Base-by-base conservation (phyloP, 768 basidiomycete genomes). In the Melanogaster broomeanus region DNA sequence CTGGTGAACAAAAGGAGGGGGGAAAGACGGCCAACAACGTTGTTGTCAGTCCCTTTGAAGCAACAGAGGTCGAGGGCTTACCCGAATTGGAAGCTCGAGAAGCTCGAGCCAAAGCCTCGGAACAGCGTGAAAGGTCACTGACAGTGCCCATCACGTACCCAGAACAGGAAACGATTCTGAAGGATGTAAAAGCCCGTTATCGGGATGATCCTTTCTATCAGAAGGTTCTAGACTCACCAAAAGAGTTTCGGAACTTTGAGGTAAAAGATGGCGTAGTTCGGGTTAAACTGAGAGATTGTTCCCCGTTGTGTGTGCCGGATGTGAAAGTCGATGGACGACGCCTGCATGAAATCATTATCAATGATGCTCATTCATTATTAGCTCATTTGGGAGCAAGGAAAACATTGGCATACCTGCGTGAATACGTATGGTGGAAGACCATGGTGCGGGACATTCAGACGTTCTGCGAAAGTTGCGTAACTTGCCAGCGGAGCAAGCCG, bases 391-490 rank as follows among this genome's bases (percentile, higher is more conserved):
- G 75, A 3, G 25, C 56, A 0, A 35, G 16, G 11, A 75, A 74
- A 51, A 76, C 74, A 0, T 30, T 75, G 0, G 37, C 40, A 6
- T 70, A 68, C 37, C 57, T 76, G 0, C 38, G 61, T 5, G 63
- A 73, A 21, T 51, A 71, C 7, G 67, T 74, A 0, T 76, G 74
- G 74, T 74, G 74, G 73, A 67, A 69, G 30, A 53, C 61, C 8
- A 71, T 76, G 52, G 63, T 62, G 0, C 12, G 38, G 0, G 73
- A 76, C 37, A 59, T 68, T 0, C 43, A 61, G 5, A 47, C 53
- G 0, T 75, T 42, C 35, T 73, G 72, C 37, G 33, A 18, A 0
- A 18, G 24, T 58, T 55, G 60, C 60, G 0, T 53, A 54, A 15
- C 67, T 51, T 18, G 44, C 63, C 11, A 55, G 33, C 61, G 57